Evolutionary conservation across 495 filamentous ascomycete species (phyloP).

Genomic region (Penicillium odoratum): DNA sequence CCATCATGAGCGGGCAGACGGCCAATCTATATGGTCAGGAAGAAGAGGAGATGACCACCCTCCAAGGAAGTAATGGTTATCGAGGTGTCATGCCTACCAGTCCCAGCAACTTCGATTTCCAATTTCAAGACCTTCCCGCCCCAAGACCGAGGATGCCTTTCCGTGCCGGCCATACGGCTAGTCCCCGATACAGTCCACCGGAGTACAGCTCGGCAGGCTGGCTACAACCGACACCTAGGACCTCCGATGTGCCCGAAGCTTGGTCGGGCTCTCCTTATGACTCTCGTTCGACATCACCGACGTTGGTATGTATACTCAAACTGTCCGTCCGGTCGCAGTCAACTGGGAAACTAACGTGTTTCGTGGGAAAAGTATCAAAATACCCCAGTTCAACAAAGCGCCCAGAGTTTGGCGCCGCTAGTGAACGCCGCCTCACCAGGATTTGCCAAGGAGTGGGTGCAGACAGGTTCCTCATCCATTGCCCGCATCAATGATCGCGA

Average conservation of each 20-base stretch:
- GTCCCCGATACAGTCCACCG: slow-evolving; percentile 14
- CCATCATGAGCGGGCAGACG: slow-evolving; percentile 20
- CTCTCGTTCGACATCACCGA: slow-evolving; percentile 34
- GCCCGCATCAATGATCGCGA: slow-evolving; percentile 40
- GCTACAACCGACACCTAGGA: slow-evolving; percentile 23
- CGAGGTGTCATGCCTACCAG: slow-evolving; percentile 10
- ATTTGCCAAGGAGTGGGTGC: slow-evolving; percentile 31
- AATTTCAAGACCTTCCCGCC: slow-evolving; percentile 16
- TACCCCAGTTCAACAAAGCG: slow-evolving; percentile 26
- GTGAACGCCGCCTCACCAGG: slow-evolving; percentile 25
- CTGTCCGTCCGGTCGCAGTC: not conserved
- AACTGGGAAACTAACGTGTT: not conserved
- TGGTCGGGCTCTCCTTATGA: slow-evolving; percentile 23
- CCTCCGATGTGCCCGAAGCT: slow-evolving; percentile 22
- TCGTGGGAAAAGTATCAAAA: slow-evolving; percentile 19
- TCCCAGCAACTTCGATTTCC: slow-evolving; percentile 20
- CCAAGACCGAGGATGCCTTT: slow-evolving; percentile 24
- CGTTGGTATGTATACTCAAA: slow-evolving; percentile 21
- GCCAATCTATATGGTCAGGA: slow-evolving; percentile 11
- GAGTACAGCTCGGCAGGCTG: slow-evolving; percentile 22
- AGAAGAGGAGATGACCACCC: slow-evolving; percentile 32
- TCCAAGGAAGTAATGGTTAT: slow-evolving; percentile 15
- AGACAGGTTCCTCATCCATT: slow-evolving; percentile 31
- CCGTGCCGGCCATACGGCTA: slow-evolving; percentile 23
- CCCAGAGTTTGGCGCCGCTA: slow-evolving; percentile 27